Evolutionary conservation across 192 early-diverging fungal genomes (phyloP), one percentile per base, ranked within the genome.

Genomic region (Coemansia sp.): DNA sequence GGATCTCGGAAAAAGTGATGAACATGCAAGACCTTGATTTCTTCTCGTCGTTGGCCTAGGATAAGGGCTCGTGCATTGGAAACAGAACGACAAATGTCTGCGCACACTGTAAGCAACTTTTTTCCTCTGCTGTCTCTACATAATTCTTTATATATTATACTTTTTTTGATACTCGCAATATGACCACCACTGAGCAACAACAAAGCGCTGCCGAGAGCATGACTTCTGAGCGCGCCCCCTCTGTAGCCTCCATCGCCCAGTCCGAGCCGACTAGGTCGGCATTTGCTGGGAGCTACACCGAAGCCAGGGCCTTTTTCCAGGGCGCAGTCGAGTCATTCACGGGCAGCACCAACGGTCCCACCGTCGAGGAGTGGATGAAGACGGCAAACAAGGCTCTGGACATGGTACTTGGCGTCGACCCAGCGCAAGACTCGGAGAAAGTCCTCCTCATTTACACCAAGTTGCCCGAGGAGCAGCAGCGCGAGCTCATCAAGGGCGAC

Each of bases 401-500:
- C 7, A 59, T 59, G 57, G 57, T 59, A 7, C 57, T 59, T 16
- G 57, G 57, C 31, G 57, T 59, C 16, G 57, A 59, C 31, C 57
- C 57, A 59, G 57, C 57, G 31, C 57, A 59, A 18, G 33, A 59
- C 57, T 59, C 57, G 16, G 57, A 59, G 16, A 59, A 59, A 16
- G 57, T 59, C 15, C 57, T 59, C 31, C 57, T 59, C 2, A 33
- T 59, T 36, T 59, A 36, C 33, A 59, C 57, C 57, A 59, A 59
- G 31, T 16, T 59, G 16, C 57, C 57, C 33, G 57, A 59, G 57
- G 57, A 59, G 57, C 57, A 34, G 57, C 57, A 59, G 18, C 57
- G 57, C 31, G 57, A 59, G 57, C 57, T 59, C 31, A 59, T 59
- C 33, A 59, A 59, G 57, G 57, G 57, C 33, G 57, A 59, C 57